phyloP scores from a whole-genome alignment of 1,284 basidiomycete genomes.

The Schizophyllum amplum region DNA sequence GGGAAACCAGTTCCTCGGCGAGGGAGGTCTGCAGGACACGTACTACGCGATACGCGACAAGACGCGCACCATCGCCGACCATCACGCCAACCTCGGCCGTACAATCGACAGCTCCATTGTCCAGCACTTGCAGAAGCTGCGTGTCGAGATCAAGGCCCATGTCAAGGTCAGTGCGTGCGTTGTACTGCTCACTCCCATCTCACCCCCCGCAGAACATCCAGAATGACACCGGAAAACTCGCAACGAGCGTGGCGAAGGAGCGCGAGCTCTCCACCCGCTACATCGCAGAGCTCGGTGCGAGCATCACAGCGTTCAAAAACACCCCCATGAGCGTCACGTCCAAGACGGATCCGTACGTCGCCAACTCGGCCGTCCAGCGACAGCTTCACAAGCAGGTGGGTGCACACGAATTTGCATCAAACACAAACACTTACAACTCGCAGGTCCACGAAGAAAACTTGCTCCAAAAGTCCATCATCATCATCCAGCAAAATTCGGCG shows the following conservation, averaged over 20 bases:
- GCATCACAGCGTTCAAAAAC: slow-evolving; percentile 90
- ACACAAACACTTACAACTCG: background rate
- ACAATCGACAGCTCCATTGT: slow-evolving; percentile 98
- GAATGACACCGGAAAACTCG: slow-evolving; percentile 95
- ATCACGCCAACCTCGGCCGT: slow-evolving; percentile 92
- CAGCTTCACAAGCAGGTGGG: slow-evolving; percentile 72
- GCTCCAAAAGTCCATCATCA: slow-evolving; percentile 96
- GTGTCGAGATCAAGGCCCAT: slow-evolving; percentile 95
- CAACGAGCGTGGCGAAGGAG: slow-evolving; percentile 89
- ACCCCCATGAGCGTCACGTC: slow-evolving; percentile 84
- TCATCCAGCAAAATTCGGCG: slow-evolving; percentile 97
- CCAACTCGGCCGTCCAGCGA: slow-evolving; percentile 75
- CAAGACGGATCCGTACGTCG: slow-evolving; percentile 81
- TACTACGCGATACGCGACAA: slow-evolving; percentile 94
- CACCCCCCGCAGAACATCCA: slow-evolving; percentile 73
- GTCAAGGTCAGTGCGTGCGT: slow-evolving; percentile 81
- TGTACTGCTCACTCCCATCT: too few species aligned
- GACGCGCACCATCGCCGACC: slow-evolving; percentile 90
- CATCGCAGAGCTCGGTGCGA: slow-evolving; percentile 83
- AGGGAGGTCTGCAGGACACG: slow-evolving; percentile 89
- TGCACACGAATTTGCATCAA: too few species aligned
- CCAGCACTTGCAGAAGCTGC: slow-evolving; percentile 93
- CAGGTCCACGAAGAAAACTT: slow-evolving; percentile 96
- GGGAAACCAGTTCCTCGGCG: slow-evolving; percentile 93
- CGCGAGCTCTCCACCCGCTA: slow-evolving; percentile 84